Evolutionary conservation across 2,329 filamentous ascomycete genomes (phyloP).

Genomic region (Didymella arachidicola): DNA sequence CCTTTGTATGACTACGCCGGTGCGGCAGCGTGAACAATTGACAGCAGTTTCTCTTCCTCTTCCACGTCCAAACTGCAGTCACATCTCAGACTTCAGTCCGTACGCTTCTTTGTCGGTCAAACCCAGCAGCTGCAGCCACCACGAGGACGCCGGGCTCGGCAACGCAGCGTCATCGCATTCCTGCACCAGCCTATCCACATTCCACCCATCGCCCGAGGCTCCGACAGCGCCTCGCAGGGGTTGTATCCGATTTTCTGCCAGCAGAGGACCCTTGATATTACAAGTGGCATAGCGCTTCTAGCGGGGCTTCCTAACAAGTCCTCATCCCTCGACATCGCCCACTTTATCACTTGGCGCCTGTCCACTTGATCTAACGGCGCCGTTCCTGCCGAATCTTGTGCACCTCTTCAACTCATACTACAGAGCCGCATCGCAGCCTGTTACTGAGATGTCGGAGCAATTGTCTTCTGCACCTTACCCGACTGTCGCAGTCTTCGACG

Average conservation of each 20-base stretch:
- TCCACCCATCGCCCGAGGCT: constrained; percentile 23
- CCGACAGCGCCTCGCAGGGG: constrained; percentile 26
- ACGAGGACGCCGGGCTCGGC: constrained; percentile 21
- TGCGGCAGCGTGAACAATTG: background rate
- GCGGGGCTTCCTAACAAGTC: constrained; percentile 29
- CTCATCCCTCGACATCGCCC: constrained; percentile 32
- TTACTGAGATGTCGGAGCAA: constrained; percentile 30
- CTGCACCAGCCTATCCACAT: constrained; percentile 18
- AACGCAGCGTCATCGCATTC: constrained; percentile 22
- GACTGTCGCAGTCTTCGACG: constrained; percentile 30
- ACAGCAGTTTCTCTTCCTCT: background rate
- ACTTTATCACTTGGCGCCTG: constrained; percentile 35
- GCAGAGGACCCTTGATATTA: constrained; percentile 30
- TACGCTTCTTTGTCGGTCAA: background rate
- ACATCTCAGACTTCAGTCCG: background rate
- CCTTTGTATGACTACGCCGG: constrained; percentile 2
- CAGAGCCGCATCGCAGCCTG: constrained; percentile 26
- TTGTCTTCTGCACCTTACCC: constrained; percentile 40
- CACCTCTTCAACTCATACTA: constrained; percentile 26
- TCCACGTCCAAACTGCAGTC: constrained; percentile 9
- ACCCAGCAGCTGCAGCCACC: constrained; percentile 21
- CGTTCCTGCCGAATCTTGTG: constrained; percentile 25
- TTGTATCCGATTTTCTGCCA: constrained; percentile 28
- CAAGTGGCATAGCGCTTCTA: constrained; percentile 24
- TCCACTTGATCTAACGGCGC: constrained; percentile 37